Base-by-base conservation (phyloP, 495 filamentous ascomycete species). In the Tuber borchii region DNA sequence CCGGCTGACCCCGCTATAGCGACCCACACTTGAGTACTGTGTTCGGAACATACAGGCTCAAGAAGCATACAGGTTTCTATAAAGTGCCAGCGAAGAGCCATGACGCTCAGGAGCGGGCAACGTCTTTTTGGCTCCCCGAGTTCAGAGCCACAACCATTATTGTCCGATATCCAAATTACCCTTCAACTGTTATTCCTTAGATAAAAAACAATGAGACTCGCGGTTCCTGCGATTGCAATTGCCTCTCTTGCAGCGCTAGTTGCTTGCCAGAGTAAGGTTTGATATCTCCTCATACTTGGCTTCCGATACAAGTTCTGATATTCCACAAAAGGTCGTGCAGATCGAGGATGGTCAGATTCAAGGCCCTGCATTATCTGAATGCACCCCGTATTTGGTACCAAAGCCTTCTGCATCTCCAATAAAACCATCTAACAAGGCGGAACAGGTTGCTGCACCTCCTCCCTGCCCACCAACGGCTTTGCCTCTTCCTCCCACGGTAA, bases 291-390 rank as follows among this genome's bases (percentile, higher is more conserved):
- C 26, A 31, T 65, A 34, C 56, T 34, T 31, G 26, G n/a, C 3
- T 34, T 65, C 31, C 26, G 14, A 6, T 12, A 65, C 14, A 17
- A 56, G 34, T 65, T 34, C 56, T 65, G 56, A 34, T 65, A 65
- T 31, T 65, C 56, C 16, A 34, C 31, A 16, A 65, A 71, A 74
- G 40, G n/a, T 75, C 68, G 17, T 26, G 19, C 74, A 75, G 45
- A 79, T 74, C 22, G 45, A n/a, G 6, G 73, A 79, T 68, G 77
- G 75, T 12, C 78, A 79, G 34, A 19, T 75, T 22, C 78, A 75
- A 71, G 56, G 56, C 4, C 56, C 56, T 31, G 26, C 1, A 65
- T 14, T 61, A 61, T 26, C 12, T 31, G 51, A 10, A 31, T 43
- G 1, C 9, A 12, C 42, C 71, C 42, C 31, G 26, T 19, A 39